These are phyloP conservation scores for Neolentinus lepideus DNA, from an alignment of 1,284 basidiomycete species.

Conservation along the genomic window DNA sequence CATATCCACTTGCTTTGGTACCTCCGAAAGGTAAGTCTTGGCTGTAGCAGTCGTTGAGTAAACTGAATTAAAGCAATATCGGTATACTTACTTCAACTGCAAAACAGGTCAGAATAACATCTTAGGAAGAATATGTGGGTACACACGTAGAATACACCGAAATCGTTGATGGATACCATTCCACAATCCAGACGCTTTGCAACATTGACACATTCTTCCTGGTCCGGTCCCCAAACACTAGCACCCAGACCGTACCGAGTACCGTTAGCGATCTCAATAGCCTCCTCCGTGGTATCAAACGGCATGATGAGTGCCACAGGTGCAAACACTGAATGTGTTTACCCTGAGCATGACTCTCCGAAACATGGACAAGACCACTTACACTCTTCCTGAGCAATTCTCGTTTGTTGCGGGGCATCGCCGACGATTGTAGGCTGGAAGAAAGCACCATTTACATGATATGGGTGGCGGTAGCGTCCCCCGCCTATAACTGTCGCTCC, in stretches of 20 bases:
- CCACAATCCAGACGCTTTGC: constrained; percentile 82
- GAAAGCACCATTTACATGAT: constrained; percentile 66
- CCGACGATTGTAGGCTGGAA: constrained; percentile 87
- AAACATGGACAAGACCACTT: constrained; percentile 20
- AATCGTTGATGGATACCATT: constrained; percentile 97
- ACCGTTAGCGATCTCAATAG: constrained; percentile 79
- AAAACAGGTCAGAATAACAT: constrained; percentile 6
- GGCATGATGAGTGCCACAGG: constrained; percentile 82
- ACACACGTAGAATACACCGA: constrained; percentile 86
- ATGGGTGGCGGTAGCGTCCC: constrained; percentile 53
- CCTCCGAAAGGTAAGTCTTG: constrained; percentile 95
- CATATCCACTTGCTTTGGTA: constrained; percentile 83
- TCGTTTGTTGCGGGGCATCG: constrained; percentile 69
- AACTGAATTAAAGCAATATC: background rate
- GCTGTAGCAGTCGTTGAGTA: constrained; percentile 31
- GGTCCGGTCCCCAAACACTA: constrained; percentile 87
- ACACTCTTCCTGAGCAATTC: constrained; percentile 78
- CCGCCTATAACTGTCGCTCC: constrained; percentile 76
- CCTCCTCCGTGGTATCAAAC: constrained; percentile 77
- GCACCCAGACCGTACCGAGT: constrained; percentile 91
- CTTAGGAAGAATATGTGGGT: constrained; percentile 1
- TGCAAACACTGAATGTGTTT: constrained; percentile 68
- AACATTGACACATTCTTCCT: constrained; percentile 68
- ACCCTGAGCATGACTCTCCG: constrained; percentile 1
- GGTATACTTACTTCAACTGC: constrained; percentile 52